Conservation (phyloP, 1,139 yeast genomes). For the Sugiyamaella japonica region DNA sequence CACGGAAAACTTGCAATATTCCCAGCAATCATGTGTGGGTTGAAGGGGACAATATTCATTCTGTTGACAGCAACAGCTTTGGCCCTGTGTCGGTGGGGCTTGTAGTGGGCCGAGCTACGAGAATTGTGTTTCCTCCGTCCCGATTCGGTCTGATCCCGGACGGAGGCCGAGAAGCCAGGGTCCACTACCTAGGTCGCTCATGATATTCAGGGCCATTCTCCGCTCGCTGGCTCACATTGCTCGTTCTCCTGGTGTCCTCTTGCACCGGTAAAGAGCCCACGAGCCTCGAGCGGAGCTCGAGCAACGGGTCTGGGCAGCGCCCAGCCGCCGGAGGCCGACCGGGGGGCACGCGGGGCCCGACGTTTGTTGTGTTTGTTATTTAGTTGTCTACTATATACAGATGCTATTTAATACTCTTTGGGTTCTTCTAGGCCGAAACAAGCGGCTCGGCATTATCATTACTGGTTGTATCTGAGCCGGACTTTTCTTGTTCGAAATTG, state of each 20-base stretch:
- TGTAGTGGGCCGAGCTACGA: constrained; percentile 69
- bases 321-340: background rate
- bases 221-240: too few relatives aligned
- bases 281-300: too few relatives aligned
- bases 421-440: background rate
- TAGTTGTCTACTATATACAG: constrained; percentile 8
- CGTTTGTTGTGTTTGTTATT: background rate
- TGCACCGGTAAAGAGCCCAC: too few relatives aligned
- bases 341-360: background rate
- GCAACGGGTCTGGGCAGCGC: background rate
- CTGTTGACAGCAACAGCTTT: constrained; percentile 78
- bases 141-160: constrained; percentile 44
- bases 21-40: constrained; percentile 91
- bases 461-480: background rate
- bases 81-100: constrained; percentile 84
- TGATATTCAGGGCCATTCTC: too few relatives aligned
- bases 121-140: constrained; percentile 65
- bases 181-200: too few relatives aligned
- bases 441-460: background rate
- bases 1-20: constrained; percentile 56
- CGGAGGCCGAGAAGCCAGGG: constrained; percentile 39
- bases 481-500: constrained; percentile 21
- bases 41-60: constrained; percentile 89
- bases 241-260: too few relatives aligned
- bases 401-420: background rate